Base-by-base conservation (phyloP, 148 eudicot genomes). In the Chenopodium formosanum region DNA sequence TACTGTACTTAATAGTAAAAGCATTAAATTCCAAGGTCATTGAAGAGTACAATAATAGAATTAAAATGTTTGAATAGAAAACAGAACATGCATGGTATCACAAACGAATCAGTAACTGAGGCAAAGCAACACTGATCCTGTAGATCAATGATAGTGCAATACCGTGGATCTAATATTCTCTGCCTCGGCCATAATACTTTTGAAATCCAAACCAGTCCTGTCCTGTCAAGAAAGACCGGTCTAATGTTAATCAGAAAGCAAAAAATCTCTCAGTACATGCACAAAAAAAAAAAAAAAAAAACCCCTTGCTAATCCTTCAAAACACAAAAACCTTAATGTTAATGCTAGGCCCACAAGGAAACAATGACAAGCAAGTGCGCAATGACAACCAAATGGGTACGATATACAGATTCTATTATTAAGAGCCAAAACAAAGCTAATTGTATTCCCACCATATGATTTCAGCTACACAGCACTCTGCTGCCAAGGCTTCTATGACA, bases 81-180 rank as follows among this genome's bases (percentile, higher is more conserved):
- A 63, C 27, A 27, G 65, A n/a, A 62, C 23, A 23, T 23, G 23
- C 65, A 63, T 44, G 46, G 20, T 25, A 60, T 14, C 69, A 71
- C 31, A 46, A 73, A 46, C 19, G 50, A 50, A 29, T 32, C 29
- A 22, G 31, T n/a, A 73, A 44, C 67, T n/a, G n/a, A 82, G 7
- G 64, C 31, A 32, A 73, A 78, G 66, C 58, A 56, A 29, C 73
- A 66, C 22, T 56, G 37, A 79, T 68, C 34, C 19, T 9, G 73
- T 37, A 29, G 40, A 70, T 14, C 66, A 50, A 47, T 32, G 70
- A 56, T 73, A 84, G 58, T 73, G 44, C 63, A 53, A 82, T 92
- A 94, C 98, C 92, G 95, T 94, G 91, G 91, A 90, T 94, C 90
- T 94, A 74, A 90, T 94, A 88, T 91, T 92, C 88, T 96, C 98